Evolutionary conservation across 2,329 filamentous ascomycete species (phyloP), one percentile per base, ranked within the genome.

Genomic region (Canariomyces notabilis): DNA sequence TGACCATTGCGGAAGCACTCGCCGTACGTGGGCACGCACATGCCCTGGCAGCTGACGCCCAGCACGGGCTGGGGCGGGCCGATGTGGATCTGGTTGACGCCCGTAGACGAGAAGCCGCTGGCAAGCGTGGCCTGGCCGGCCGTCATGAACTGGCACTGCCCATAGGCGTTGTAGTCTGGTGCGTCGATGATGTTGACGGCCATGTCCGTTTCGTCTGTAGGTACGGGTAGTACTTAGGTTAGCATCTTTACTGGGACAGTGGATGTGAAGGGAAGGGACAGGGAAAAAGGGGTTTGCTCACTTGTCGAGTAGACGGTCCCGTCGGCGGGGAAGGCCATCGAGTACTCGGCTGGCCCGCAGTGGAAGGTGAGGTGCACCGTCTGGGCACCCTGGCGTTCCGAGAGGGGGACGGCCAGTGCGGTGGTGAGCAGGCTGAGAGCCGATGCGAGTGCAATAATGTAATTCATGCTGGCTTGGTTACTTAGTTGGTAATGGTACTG

Each of bases 291-390:
- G 32, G 37, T 16, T 9, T 8, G 35, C 64, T 11, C 55, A 72
- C 69, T 63, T 15, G 70, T 73, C 4, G 53, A 34, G 42, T 68
- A 51, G 2, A 60, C 46, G 2, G 55, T 59, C 21, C 71, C 70
- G 46, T 76, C 67, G 6, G 69, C 67, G 9, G 66, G 64, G 21
- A 77, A 63, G 16, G 53, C 47, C 43, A 77, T 55, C 1, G 62
- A 50, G 56, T 74, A 75, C 3, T 61, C 60, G 14, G 63, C 64
- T 7, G 70, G 64, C 2, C 65, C 69, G 32, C 64, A 67, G 52
- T 70, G 64, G 55, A 76, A 73, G 18, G 58, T 70, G 39, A 76
- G 61, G 48, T 71, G 63, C 4, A 68, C 67, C 5, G 64, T 65
- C 35, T 68, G 66, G 12, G 59, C 45, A 11, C 16, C n/a, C n/a